Base-by-base conservation (phyloP, 2,329 filamentous ascomycete genomes). In the Aspergillus sp. region DNA sequence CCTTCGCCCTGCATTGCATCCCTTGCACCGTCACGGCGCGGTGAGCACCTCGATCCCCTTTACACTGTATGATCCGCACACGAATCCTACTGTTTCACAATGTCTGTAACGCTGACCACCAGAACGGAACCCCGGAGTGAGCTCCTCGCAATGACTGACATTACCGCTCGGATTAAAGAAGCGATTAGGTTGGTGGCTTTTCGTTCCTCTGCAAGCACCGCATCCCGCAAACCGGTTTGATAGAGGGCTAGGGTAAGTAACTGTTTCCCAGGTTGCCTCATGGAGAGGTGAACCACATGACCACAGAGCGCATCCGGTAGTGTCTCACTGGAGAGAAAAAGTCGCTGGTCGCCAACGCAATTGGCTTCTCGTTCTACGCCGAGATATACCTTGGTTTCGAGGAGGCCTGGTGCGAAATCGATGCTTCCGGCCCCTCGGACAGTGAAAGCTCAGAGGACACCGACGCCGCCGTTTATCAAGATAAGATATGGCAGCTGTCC, bases 311-410 rank as follows among this genome's bases (percentile, higher is more conserved):
- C 16, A 42, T 42, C 16, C 36, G 36, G 16, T 3, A 16, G 14
- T 42, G 36, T 3, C 36, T 42, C 16, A n/a, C 36, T 4, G 36
- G 36, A 42, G 36, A 42, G 36, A 42, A 42, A 42, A 42, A 42
- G 36, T 42, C 16, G 16, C 14, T 42, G 14, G 36, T 42, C 36
- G 4, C 36, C 52, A 47, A 54, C 31, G 18, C 52, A 9, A 7
- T 54, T n/a, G 52, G 52, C 3, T 54, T 54, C 22, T 54, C 52
- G 12, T 46, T 29, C 11, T 54, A 54, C 18, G 52, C 39, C 10
- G 36, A 46, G 39, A 46, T 54, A 29, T 54, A 54, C 52, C 18
- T 54, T 29, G 52, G 14, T 12, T 54, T 54, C 7, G 52, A 54
- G 31, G 52, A 54, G 24, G 52, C 22, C 20, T 54, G 52, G 52